Evolutionary conservation across 208 protist genomes (phyloP), one percentile per base, ranked within the genome.

Genomic region (Blechomonas ayalai): DNA sequence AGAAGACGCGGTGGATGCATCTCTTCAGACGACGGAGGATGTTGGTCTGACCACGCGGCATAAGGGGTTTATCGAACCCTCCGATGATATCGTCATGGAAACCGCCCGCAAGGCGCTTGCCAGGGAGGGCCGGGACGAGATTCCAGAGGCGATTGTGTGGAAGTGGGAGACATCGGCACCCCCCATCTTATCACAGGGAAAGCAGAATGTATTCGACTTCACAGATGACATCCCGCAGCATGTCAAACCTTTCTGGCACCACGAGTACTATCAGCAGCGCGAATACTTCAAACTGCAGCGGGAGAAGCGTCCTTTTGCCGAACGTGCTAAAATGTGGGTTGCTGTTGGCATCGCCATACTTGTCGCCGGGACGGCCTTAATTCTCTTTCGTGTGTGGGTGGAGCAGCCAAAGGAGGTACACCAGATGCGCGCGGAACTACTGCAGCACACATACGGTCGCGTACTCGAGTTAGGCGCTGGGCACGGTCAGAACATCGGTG

Each of bases 401-500:
- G 76, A 76, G 52, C 85, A 93, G 59, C 85, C 85, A 32, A 68
- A 68, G 13, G 73, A 93, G 62, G 64, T 93, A 22, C 71, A 73
- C 4, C 48, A 85, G 54, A 31, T 93, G 59, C 80, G 85, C 6
- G 78, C 88, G 63, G 72, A 93, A 34, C 35, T 93, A 4, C 64
- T 93, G 33, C 78, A 93, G 54, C 60, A 87, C 52, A 73, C 81
- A 12, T 93, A 91, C 53, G 86, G 82, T 29, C 67, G 67, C 19
- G 86, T 91, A 41, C 69, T 94, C 26, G 86, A 94, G 71, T 71
- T 91, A 10, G 78, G 79, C 2, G 86, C 86, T 0, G 86, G 86
- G 12, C 81, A 90, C 52, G 86, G 86, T 0, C 82, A 85, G 64
- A 94, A 90, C 72, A 89, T 94, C 52, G 82, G 82, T 22, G 73